Base-by-base conservation (phyloP, 345 rosid species). In the Rhodamnia argentea region DNA sequence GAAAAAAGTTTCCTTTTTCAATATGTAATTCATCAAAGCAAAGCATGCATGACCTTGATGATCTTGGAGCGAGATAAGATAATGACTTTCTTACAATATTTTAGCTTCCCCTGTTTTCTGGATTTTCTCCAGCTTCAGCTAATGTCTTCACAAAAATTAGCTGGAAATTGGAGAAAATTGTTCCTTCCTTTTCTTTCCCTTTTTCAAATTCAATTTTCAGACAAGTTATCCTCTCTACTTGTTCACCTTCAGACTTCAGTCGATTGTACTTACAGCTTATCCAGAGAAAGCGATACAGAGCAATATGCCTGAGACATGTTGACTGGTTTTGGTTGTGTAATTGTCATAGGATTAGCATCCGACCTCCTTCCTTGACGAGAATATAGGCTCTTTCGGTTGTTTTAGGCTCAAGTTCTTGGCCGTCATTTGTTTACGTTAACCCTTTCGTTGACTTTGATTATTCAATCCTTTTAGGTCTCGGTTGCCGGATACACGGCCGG, bases 401-500 rank as follows among this genome's bases (percentile, higher is more conserved):
- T 10, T 70, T 32, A 32, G 47, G 78, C 78, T 20, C 24, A 8
- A 8, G 24, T 62, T 62, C 42, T 62, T 62, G 27, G 54, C 54
- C 83, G 40, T 82, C 40, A 4, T 50, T 50, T 51, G 1, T 27
- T 83, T 15, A 55, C 10, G 11, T n/a, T 37, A 52, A 6, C 13
- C 37, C 47, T 83, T 83, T 83, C 10, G 27, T 83, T 16, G 52
- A 32, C 23, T 56, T 14, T 23, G 29, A 22, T 37, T 5, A 13
- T 27, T 50, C 18, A 53, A 37, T 23, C 18, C 3, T 87, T 57
- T 57, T 60, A 94, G 98, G 97, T 97, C 57, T 86, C 90, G 13
- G 92, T 95, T n/a, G 98, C 99, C 15, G 98, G 98, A 60, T 94
- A 95, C 76, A 97, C 98, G 3, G 99, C 98, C 0, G 98, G 96